Evolutionary conservation across 805 yeast genomes (phyloP), one percentile per base, ranked within the genome.

Genomic region (Saccharomycopsis amapae): DNA sequence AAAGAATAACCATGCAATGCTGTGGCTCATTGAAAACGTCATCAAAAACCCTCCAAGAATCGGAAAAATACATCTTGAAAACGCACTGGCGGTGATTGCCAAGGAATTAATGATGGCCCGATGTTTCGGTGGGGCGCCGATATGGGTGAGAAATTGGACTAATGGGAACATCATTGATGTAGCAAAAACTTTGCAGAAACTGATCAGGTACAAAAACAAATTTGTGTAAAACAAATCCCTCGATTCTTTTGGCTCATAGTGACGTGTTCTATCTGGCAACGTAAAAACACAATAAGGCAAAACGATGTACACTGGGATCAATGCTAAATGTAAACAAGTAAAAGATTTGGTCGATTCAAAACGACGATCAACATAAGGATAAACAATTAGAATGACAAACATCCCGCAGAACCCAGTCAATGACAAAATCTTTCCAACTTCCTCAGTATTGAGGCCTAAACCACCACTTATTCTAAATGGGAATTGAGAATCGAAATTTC

Each of bases 51-150:
- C 84, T 79, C 81, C 77, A 1, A 64, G 26, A 5, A 77, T 56
- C 0, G 85, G 85, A 2, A 78, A 84, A 1, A 72, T 38, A 44
- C 73, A 77, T 52, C 85, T 62, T 1, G 83, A 80, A 30, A 73
- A 58, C 1, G 85, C 71, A 17, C 73, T 61, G 32, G 71, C 65
- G 34, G 78, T 71, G 58, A 78, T 68, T 2, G 79, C 66, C 15
- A 76, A 67, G 12, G 81, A 79, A 56, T 79, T 79, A 46, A 79
- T 69, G 53, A 75, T 69, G 1, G 81, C 82, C 41, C 81, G 65
- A 51, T 77, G 72, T 50, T 71, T 65, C 19, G 76, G 67, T 10
- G 71, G 71, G 1, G 81, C 69, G 5, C 75, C 71, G 40, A 78
- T 65, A 58, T 76, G 82, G 30, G 77, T 67, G 45, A 79, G 62